Evolutionary conservation across 495 filamentous ascomycete genomes (phyloP).

Genomic region (Xylaria sp.): DNA sequence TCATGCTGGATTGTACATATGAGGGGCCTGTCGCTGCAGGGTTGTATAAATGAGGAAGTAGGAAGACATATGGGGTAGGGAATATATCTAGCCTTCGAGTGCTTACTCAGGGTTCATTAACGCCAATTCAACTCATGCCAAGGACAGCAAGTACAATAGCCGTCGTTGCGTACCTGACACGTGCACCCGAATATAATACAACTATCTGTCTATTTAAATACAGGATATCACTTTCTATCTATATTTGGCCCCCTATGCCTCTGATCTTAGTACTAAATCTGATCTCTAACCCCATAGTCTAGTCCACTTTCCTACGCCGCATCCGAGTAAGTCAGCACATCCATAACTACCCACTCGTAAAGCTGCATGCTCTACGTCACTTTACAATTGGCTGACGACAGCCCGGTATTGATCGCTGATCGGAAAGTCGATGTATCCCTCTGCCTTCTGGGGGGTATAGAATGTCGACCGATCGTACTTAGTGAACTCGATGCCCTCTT

Average conservation of each 20-base stretch:
- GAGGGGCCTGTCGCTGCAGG: too few relatives aligned
- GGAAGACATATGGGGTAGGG: neutral
- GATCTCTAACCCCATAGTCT: neutral
- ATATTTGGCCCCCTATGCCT: neutral
- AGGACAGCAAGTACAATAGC: neutral
- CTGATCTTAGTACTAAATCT: neutral
- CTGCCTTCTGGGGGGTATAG: slow-evolving; percentile 54
- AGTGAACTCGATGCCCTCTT: slow-evolving; percentile 60
- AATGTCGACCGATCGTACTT: slow-evolving; percentile 66
- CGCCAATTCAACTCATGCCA: neutral
- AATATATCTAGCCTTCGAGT: neutral
- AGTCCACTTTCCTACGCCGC: neutral
- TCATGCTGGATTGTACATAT: too few relatives aligned
- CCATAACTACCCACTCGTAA: neutral
- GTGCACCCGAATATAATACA: neutral
- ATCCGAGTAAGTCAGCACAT: too few relatives aligned
- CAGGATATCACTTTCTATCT: neutral
- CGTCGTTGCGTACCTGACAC: neutral
- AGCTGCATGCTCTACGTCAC: neutral
- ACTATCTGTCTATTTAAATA: neutral
- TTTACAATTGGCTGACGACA: neutral
- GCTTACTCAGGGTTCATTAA: neutral
- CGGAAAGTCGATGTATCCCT: slow-evolving; percentile 70
- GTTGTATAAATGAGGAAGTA: neutral
- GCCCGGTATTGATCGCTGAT: slow-evolving; percentile 56